Evolutionary conservation across 768 basidiomycete species (phyloP), one percentile per base, ranked within the genome.

Genomic region (Mycena rebaudengoi): DNA sequence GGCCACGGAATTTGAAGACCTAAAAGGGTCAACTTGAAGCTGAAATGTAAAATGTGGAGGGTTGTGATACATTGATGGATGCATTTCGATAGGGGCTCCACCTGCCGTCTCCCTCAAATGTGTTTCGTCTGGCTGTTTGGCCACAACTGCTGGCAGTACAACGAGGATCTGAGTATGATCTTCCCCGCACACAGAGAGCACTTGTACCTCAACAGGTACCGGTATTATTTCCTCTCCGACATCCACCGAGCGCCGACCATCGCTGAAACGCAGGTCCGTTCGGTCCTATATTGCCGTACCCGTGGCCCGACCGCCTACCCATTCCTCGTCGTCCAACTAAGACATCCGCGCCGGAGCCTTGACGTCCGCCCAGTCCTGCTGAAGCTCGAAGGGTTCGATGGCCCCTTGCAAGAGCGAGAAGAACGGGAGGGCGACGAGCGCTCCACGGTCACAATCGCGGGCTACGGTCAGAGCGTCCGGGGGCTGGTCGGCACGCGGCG

Each of bases 61-160:
- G n/a, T n/a, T n/a, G n/a, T n/a, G n/a, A n/a, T n/a, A n/a, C n/a
- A n/a, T n/a, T n/a, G n/a, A n/a, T n/a, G 37, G 37, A 10, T 37
- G 14, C 37, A 39, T 39, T n/a, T n/a, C n/a, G n/a, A n/a, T n/a
- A n/a, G n/a, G n/a, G n/a, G n/a, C n/a, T n/a, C n/a, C n/a, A n/a
- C n/a, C n/a, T n/a, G n/a, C n/a, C n/a, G n/a, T n/a, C n/a, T n/a
- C n/a, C n/a, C n/a, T n/a, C n/a, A 32, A 50, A 54, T 54, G 52
- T 54, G 39, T n/a, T 10, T 40, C 3, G 26, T 56, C 32, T 45
- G 21, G 28, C n/a, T 45, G 20, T 56, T 21, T 45, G 55, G 55
- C 58, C 58, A 60, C 49, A 10, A 16, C 43, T 60, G 50, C 59
- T 35, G 50, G 32, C 32, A 52, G 43, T 60, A 60, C 40, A 37